Conservation (phyloP, 192 early-diverging fungal species). For the Backusella tarrabulga region DNA sequence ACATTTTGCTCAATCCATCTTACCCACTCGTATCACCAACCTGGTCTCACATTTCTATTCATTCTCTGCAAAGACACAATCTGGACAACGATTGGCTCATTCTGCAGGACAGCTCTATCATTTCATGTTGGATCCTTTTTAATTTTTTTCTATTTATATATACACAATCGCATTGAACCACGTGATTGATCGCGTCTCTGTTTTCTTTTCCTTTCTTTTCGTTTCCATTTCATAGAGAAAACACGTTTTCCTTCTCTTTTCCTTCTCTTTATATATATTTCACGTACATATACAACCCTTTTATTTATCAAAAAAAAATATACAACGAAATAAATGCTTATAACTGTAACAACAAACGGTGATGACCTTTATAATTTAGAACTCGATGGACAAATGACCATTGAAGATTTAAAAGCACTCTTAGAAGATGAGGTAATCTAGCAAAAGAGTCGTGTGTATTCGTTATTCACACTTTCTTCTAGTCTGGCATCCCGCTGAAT, state of each 20-base stretch:
- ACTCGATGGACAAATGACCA: slow-evolving; percentile 70
- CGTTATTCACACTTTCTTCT: neutral
- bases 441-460: neutral
- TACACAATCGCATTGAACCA: neutral
- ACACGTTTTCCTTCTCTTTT: neutral
- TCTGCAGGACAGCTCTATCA: slow-evolving; percentile 23
- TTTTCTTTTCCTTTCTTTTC: neutral
- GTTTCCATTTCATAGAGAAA: neutral
- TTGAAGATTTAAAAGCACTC: slow-evolving; percentile 78
- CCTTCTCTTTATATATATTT: neutral
- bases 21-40: neutral
- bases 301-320: neutral
- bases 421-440: slow-evolving; percentile 77
- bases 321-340: slow-evolving; percentile 41
- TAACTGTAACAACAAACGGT: slow-evolving; percentile 55
- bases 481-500: slow-evolving; percentile 63
- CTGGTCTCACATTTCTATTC: slow-evolving; percentile 3
- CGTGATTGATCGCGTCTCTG: neutral
- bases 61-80: slow-evolving; percentile 7
- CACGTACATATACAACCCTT: neutral
- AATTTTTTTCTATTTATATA: neutral
- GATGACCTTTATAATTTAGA: slow-evolving; percentile 66
- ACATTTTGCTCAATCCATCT: neutral
- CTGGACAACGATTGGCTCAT: slow-evolving; percentile 4
- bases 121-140: slow-evolving; percentile 30